Evolutionary conservation across 495 filamentous ascomycete genomes (phyloP), one percentile per base, ranked within the genome.

Genomic region (Aspergillus asperescens): DNA sequence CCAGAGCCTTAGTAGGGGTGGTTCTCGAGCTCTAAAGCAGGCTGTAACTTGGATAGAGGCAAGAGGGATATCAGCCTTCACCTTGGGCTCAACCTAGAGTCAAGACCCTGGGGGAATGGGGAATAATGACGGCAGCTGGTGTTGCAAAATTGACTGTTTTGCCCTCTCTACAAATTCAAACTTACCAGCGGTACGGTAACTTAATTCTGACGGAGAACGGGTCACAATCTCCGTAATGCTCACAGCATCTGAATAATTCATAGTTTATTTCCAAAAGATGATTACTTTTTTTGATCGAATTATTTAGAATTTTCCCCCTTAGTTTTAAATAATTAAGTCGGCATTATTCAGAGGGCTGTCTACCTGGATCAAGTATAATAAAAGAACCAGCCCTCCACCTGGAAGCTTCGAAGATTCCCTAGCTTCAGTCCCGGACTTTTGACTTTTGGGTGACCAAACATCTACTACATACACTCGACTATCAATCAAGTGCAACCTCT

Each of bases 341-440:
- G 51, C 50, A 46, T 45, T 52, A 39, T 40, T 39, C 31, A 45
- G 47, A 38, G 38, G 44, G 54, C 34, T 43, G 27, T 29, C 6
- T 32, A 25, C 27, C 22, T 40, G n/a, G n/a, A 27, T 20, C 12
- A 38, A 49, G 18, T 34, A 55, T 43, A 49, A 49, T 35, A 55
- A 37, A 38, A 37, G 38, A 43, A 48, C 37, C 31, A 45, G 42
- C 20, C 49, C 18, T 34, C 40, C 31, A 13, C 38, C 43, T 27
- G 4, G 29, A 28, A 47, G 41, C 41, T 54, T 54, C 43, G 29
- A 39, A 35, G 24, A 39, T 46, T 53, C 41, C 41, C 50, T 53
- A 41, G 47, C 45, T 51, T 54, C 46, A 38, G 34, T 37, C 38
- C 57, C 49, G 28, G 48, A 50, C 43, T 52, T 46, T 52, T 28